phyloP scores from a whole-genome alignment of 2,329 filamentous ascomycete species.

The Gnomoniopsis sp. region DNA sequence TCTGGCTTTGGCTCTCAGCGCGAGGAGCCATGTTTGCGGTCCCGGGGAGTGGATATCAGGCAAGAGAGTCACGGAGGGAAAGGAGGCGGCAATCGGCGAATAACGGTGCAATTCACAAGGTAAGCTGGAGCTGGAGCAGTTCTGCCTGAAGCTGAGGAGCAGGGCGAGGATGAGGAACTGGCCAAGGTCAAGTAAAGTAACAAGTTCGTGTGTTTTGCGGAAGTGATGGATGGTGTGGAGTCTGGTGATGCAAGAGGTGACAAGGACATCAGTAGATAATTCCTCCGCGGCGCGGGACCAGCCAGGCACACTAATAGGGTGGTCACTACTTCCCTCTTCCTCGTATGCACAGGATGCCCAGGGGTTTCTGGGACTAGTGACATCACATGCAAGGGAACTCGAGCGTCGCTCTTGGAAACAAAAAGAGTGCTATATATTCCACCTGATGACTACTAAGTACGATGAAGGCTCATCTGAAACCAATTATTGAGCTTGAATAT shows the following conservation, averaged over 20 bases:
- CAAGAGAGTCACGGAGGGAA: background rate
- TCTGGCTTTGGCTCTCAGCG: slow-evolving; percentile 25
- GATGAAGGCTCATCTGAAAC: too few species aligned
- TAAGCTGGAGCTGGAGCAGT: background rate
- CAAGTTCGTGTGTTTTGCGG: background rate
- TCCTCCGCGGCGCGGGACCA: background rate
- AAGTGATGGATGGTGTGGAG: background rate
- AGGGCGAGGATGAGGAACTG: background rate
- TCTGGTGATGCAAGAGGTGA: background rate
- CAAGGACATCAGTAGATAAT: too few species aligned
- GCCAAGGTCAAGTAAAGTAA: background rate
- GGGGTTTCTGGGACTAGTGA: background rate
- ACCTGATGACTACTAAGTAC: too few species aligned
- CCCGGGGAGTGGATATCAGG: background rate
- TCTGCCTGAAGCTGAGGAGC: slow-evolving; percentile 6
- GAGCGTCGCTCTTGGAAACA: too few species aligned
- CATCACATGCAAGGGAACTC: slow-evolving; percentile 3
- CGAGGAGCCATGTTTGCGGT: slow-evolving; percentile 22
- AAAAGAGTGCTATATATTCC: too few species aligned
- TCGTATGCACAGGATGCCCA: background rate
- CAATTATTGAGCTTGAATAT: too few species aligned
- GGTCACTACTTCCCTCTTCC: slow-evolving; percentile 3
- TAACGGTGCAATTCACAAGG: slow-evolving; percentile 5
- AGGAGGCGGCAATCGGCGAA: slow-evolving; percentile 3
- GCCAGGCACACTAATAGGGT: background rate